Evolutionary conservation across 768 basidiomycete genomes (phyloP), one percentile per base, ranked within the genome.

Genomic region (Collybiopsis luxurians): DNA sequence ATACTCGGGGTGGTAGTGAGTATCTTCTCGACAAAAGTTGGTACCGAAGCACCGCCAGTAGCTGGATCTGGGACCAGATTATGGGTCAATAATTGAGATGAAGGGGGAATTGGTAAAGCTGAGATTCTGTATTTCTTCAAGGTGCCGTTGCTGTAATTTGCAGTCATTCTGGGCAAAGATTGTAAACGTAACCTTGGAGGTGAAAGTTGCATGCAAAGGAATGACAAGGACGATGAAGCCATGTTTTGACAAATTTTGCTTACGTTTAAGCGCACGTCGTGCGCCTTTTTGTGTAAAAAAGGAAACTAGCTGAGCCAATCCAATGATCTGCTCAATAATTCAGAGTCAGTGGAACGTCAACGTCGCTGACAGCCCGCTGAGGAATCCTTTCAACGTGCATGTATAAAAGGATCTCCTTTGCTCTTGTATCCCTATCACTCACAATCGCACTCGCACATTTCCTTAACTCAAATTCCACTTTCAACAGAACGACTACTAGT

Each of bases 51-150:
- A 23, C 48, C 56, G 15, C 38, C 50, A 0, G 83, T 81, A 42
- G 73, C 66, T 1, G 80, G 71, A 63, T 92, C 90, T 19, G 90
- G 80, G 0, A 79, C 87, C 44, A 79, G 71, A 23, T 75, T 70
- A 59, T 79, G 73, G 42, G 74, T 79, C 45, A 82, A 68, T 1
- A 81, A 64, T 26, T 75, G 71, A 7, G 71, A 60, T 4, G 72
- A 64, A 0, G 70, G 71, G 1, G 83, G 79, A 11, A 81, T 62
- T 0, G 79, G 77, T 9, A 89, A 76, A 9, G 77, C 75, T 55
- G 84, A 84, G 44, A 89, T 79, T 2, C 75, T 65, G 40, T 67
- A 64, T 60, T 64, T 69, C 52, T 4, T 43, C 13, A 17, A 6
- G n/a, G 21, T 49, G 48, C 11, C 12, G 30, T 48, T n/a, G n/a